These are phyloP conservation scores for Vanrija humicola DNA, from an alignment of 1,284 basidiomycete genomes.

Conservation along the genomic window DNA sequence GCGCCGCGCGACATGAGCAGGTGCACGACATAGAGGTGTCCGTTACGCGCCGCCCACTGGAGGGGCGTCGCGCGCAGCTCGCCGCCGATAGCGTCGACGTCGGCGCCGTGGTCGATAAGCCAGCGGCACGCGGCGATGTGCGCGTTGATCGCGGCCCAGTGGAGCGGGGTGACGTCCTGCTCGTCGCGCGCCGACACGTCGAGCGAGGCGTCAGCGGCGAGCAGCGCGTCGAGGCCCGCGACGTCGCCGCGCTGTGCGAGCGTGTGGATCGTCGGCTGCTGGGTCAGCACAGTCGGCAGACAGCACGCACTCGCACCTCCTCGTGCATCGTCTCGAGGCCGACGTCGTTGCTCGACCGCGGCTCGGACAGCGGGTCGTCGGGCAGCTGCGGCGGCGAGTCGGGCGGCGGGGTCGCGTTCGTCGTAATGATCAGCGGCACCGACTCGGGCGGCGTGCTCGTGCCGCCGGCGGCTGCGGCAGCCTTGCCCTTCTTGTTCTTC, in stretches of 20 bases:
- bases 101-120: constrained; percentile 87
- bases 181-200: constrained; percentile 75
- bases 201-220: constrained; percentile 61
- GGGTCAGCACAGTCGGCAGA: neutral
- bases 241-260: constrained; percentile 86
- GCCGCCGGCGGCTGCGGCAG: neutral
- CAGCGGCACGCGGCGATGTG: constrained; percentile 52
- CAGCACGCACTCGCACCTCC: constrained; percentile 8
- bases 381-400: neutral
- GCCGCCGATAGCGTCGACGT: constrained; percentile 89
- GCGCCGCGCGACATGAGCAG: constrained; percentile 82
- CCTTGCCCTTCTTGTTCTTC: too few relatives aligned
- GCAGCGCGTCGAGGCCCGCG: constrained; percentile 60
- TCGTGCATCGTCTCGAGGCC: constrained; percentile 34
- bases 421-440: constrained; percentile 16
- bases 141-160: constrained; percentile 78
- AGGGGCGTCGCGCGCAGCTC: constrained; percentile 93
- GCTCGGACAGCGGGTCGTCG: constrained; percentile 4
- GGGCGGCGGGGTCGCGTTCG: constrained; percentile 14
- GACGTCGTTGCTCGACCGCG: constrained; percentile 26
- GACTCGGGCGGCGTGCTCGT: neutral
- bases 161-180: constrained; percentile 89
- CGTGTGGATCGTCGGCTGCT: constrained; percentile 65
- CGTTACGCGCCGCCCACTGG: constrained; percentile 95
- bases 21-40: constrained; percentile 91